A percentile compares a stretch with the other conserved stretches of the same genome.
Conservation (phyloP, 1,284 basidiomycete genomes). For the Macrocybe sp. region DNA sequence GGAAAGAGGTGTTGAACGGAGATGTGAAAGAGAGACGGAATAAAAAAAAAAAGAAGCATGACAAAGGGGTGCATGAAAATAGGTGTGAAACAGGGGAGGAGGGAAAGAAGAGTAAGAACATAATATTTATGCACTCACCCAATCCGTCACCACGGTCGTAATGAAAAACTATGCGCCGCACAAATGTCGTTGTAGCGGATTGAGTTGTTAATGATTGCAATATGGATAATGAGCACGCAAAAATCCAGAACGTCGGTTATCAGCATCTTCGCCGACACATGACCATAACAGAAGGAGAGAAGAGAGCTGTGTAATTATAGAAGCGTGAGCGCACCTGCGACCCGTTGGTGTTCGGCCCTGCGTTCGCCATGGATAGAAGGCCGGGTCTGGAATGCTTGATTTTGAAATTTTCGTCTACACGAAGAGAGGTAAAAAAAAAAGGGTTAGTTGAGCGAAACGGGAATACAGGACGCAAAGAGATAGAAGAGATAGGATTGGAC, state of each 20-base stretch:
- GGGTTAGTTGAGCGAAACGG: not conserved
- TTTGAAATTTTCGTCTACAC: slow-evolving; percentile 81
- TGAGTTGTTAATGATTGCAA: too few relatives aligned
- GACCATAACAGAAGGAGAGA: not conserved
- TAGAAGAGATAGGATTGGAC: too few relatives aligned
- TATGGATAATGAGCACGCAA: not conserved
- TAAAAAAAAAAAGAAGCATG: slow-evolving; percentile 11
- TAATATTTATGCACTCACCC: slow-evolving; percentile 30
- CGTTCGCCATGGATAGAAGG: slow-evolving; percentile 90
- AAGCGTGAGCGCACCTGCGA: slow-evolving; percentile 44
- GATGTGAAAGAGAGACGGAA: not conserved
- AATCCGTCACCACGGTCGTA: slow-evolving; percentile 69
- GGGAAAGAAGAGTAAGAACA: too few relatives aligned
- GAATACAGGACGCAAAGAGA: too few relatives aligned
- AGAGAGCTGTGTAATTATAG: not conserved
- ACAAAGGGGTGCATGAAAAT: not conserved
- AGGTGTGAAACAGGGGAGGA: not conserved
- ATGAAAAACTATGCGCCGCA: slow-evolving; percentile 69
- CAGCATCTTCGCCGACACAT: too few relatives aligned
- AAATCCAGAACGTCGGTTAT: not conserved
- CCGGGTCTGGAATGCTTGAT: slow-evolving; percentile 77
- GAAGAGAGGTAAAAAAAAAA: not conserved
- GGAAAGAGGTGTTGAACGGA: not conserved
- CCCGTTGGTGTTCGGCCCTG: slow-evolving; percentile 68
- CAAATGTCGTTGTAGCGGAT: not conserved